Conservation (phyloP, 192 early-diverging fungal genomes). For the Coemansia sp. region DNA sequence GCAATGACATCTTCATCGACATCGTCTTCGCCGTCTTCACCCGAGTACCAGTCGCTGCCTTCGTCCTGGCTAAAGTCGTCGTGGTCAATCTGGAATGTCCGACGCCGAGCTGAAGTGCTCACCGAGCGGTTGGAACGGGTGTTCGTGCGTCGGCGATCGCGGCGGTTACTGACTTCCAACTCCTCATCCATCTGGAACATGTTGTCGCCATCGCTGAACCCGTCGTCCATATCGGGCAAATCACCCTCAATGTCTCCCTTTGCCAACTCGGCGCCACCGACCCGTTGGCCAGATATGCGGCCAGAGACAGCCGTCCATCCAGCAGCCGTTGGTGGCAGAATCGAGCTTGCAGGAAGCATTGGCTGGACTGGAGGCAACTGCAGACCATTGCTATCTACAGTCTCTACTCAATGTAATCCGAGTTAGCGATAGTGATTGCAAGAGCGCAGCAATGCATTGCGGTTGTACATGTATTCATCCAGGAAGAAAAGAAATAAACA, state of each 20-base stretch:
- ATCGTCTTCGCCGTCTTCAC: constrained; percentile 79
- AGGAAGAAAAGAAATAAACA: constrained; percentile 12
- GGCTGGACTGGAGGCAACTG: constrained; percentile 37
- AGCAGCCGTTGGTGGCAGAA: constrained; percentile 21
- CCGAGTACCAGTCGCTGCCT: constrained; percentile 50
- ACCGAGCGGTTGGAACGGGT: constrained; percentile 17
- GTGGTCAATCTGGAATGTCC: constrained; percentile 25
- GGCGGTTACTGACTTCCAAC: constrained; percentile 56
- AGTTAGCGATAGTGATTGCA: background rate
- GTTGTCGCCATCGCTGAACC: constrained; percentile 42
- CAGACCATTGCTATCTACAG: background rate
- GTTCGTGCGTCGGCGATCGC: constrained; percentile 28
- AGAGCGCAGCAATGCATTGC: background rate
- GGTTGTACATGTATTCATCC: constrained; percentile 24
- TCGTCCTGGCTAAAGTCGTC: constrained; percentile 61
- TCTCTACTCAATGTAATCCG: constrained; percentile 1
- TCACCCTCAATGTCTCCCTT: background rate
- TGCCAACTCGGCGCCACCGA: background rate
- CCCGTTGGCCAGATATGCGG: constrained; percentile 21
- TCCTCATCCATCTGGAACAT: constrained; percentile 83
- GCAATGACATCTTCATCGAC: constrained; percentile 88
- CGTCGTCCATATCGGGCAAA: constrained; percentile 57
- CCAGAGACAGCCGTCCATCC: constrained; percentile 36
- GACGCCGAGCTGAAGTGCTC: constrained; percentile 28
- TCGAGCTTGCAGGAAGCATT: constrained; percentile 11